These are phyloP conservation scores for Plicaturopsis crispa DNA, from an alignment of 768 basidiomycete genomes.

Conservation along the genomic window DNA sequence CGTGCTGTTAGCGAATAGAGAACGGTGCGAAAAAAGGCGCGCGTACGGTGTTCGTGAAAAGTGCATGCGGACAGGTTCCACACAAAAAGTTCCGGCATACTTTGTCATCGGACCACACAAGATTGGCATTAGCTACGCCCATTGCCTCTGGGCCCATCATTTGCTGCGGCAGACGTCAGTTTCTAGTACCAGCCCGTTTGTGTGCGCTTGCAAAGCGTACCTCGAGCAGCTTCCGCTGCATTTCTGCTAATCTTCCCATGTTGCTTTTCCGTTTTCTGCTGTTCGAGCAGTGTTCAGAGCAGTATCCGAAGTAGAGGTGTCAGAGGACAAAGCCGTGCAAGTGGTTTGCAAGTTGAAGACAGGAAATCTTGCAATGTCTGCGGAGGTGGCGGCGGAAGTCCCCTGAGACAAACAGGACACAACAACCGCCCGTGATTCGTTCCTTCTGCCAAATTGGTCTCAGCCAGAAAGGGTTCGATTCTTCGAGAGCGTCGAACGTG, in stretches of 20 bases:
- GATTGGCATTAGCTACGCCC: conserved; percentile 89
- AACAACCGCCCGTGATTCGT: neutral
- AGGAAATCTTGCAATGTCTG: neutral
- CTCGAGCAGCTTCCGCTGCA: conserved; percentile 79
- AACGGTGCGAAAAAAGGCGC: conserved; percentile 1
- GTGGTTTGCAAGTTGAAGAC: neutral
- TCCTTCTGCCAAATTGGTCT: neutral
- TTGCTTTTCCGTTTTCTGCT: conserved; percentile 13
- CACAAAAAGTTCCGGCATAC: conserved; percentile 98
- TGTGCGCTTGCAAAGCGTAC: conserved; percentile 13
- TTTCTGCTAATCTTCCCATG: conserved; percentile 95
- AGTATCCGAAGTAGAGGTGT: conserved; percentile 5
- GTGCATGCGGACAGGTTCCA: conserved; percentile 95
- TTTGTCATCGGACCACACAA: conserved; percentile 93
- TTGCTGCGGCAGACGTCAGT: conserved; percentile 53
- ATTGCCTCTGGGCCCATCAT: conserved; percentile 99
- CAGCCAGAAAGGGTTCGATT: neutral
- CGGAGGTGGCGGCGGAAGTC: neutral
- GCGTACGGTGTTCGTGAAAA: conserved; percentile 96
- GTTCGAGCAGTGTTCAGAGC: neutral
- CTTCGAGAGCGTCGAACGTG: neutral
- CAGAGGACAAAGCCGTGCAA: conserved; percentile 6
- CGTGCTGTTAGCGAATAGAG: neutral
- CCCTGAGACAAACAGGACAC: neutral
- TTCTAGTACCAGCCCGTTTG: conserved; percentile 4